These are phyloP conservation scores for Aureobasidium sp. DNA, from an alignment of 2,329 filamentous ascomycete species.

Conservation along the genomic window DNA sequence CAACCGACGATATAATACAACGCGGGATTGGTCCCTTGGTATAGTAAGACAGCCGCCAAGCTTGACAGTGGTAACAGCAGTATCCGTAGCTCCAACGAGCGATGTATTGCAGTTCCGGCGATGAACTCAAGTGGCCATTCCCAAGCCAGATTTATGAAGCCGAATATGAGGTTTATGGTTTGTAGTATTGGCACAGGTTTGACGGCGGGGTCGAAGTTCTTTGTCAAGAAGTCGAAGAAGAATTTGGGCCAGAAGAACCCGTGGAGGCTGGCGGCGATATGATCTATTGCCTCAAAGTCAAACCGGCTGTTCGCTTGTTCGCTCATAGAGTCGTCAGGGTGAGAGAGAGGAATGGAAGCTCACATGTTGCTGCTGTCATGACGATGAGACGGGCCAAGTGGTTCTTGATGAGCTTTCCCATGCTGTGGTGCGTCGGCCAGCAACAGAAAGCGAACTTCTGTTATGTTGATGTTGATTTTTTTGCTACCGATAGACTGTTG, in stretches of 20 bases:
- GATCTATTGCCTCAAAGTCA: conserved; percentile 52
- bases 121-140: conserved; percentile 83
- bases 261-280: conserved; percentile 75
- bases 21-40: conserved; percentile 87
- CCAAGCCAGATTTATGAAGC: conserved; percentile 70
- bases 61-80: conserved; percentile 74
- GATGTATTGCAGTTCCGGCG: conserved; percentile 71
- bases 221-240: conserved; percentile 95
- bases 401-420: conserved; percentile 99
- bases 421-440: conserved; percentile 35
- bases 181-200: conserved; percentile 85
- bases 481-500: conserved; percentile 3
- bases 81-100: conserved; percentile 79
- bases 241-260: conserved; percentile 98
- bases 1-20: conserved; percentile 87
- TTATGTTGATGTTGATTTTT: not conserved
- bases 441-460: not conserved
- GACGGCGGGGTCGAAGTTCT: conserved; percentile 77
- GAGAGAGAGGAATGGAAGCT: conserved; percentile 23
- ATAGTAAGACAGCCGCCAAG: conserved; percentile 68
- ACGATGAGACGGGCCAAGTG: conserved; percentile 95
- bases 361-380: conserved; percentile 74
- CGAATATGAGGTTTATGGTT: conserved; percentile 79
- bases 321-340: not conserved
- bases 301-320: conserved; percentile 6